A percentile compares a stretch with the other conserved stretches of the same genome.
Conservation (phyloP, 176 grass and related monocot genomes). For the Pontederia crassipes region DNA sequence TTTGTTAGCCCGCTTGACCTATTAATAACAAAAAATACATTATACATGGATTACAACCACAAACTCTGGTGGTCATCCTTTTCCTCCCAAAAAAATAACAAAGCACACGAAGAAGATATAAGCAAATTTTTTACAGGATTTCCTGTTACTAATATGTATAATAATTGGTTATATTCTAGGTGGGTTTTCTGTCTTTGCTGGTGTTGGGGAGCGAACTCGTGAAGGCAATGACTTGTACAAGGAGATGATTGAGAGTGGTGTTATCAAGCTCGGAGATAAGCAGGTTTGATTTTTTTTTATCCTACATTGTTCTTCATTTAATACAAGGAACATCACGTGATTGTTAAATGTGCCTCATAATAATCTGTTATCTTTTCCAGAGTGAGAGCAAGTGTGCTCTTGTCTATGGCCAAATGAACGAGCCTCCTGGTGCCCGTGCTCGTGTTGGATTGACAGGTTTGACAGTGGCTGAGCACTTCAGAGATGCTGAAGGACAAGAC, state of each 20-base stretch:
- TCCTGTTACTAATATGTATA: too few species aligned
- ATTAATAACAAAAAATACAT: too few species aligned
- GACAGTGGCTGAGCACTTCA: conserved; percentile 14
- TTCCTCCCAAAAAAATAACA: too few species aligned
- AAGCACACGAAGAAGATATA: too few species aligned
- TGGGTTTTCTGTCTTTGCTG: conserved; percentile 19
- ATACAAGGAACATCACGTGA: too few species aligned
- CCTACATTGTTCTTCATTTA: not conserved
- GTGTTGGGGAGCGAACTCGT: conserved; percentile 17
- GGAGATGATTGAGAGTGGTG: conserved; percentile 18
- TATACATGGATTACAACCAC: too few species aligned
- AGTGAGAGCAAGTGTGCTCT: conserved; percentile 7
- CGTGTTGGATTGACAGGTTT: conserved; percentile 11
- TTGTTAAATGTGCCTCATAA: too few species aligned
- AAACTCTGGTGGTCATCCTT: too few species aligned
- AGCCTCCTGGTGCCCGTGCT: conserved; percentile 14
- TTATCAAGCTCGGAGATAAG: conserved; percentile 7
- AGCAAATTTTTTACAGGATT: too few species aligned
- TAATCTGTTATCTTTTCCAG: not conserved
- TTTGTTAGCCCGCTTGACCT: too few species aligned
- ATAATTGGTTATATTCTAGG: not conserved
- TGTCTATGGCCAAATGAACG: conserved; percentile 15
- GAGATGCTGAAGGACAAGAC: not conserved
- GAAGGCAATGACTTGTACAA: conserved; percentile 15
- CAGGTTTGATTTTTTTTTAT: not conserved